Conservation (phyloP, 2,329 filamentous ascomycete species). For the Sphaerulina musiva region DNA sequence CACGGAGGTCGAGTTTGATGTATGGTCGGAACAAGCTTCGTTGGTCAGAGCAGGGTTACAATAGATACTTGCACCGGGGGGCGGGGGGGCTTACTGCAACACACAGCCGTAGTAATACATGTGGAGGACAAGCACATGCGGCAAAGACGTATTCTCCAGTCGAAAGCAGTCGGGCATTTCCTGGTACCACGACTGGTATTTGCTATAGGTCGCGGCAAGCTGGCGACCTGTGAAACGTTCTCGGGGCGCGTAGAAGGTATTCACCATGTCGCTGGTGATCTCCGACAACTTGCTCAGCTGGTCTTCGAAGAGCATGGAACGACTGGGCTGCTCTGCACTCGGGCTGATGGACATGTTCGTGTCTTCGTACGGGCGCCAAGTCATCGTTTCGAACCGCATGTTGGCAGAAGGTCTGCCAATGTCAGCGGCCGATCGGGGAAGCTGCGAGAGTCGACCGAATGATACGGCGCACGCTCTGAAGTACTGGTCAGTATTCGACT, state of each 20-base stretch:
- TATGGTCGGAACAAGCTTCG: conserved; percentile 67
- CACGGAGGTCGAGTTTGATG: conserved; percentile 54
- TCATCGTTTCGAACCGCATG: conserved; percentile 28
- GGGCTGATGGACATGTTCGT: conserved; percentile 43
- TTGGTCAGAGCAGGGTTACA: conserved; percentile 50
- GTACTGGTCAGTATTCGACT: conserved; percentile 10
- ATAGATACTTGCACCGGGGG: not conserved
- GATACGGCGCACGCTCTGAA: conserved; percentile 41
- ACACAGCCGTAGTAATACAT: conserved; percentile 35
- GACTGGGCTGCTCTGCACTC: conserved; percentile 62
- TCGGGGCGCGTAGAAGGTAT: conserved; percentile 65
- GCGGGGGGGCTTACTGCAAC: conserved; percentile 54
- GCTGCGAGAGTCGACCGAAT: conserved; percentile 43
- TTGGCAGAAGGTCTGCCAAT: conserved; percentile 41
- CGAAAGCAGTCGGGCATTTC: conserved; percentile 58
- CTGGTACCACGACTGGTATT: conserved; percentile 67
- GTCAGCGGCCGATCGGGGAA: conserved; percentile 45
- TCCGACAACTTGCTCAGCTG: conserved; percentile 66
- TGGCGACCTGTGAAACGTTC: conserved; percentile 58
- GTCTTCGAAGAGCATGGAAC: conserved; percentile 39
- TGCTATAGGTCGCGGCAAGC: conserved; percentile 58
- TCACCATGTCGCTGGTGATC: conserved; percentile 64
- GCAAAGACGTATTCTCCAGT: conserved; percentile 63
- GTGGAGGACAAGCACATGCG: conserved; percentile 61
- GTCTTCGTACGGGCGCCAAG: conserved; percentile 37